A percentile compares a stretch with the other conserved stretches of the same genome.
These are phyloP conservation scores for Fomitopsis schrenkii DNA, from an alignment of 1,284 basidiomycete genomes.

Conservation along the genomic window DNA sequence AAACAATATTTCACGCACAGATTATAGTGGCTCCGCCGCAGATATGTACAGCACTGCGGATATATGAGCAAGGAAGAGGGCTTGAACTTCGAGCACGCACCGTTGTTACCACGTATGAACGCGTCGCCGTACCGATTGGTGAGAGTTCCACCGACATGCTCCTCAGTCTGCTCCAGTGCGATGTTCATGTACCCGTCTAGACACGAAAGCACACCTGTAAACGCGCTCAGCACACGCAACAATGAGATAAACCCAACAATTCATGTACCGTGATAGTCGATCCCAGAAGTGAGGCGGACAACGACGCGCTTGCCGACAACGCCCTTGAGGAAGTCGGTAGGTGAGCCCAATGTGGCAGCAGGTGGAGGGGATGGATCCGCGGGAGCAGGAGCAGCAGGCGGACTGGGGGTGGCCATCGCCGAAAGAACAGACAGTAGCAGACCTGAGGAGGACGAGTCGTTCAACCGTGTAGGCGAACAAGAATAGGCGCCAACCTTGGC, in stretches of 20 bases:
- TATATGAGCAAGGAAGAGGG: neutral
- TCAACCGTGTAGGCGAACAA: too few species aligned
- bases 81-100: constrained; percentile 41
- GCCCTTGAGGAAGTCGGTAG: constrained; percentile 87
- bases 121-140: constrained; percentile 93
- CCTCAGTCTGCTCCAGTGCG: constrained; percentile 94
- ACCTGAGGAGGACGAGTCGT: too few species aligned
- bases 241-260: neutral
- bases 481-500: too few species aligned
- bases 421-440: neutral
- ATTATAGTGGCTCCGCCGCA: constrained; percentile 26
- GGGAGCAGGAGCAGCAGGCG: constrained; percentile 21
- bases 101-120: constrained; percentile 96
- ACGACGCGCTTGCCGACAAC: constrained; percentile 96
- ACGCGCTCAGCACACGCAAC: neutral
- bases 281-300: constrained; percentile 91
- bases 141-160: constrained; percentile 83
- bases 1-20: too few species aligned
- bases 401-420: constrained; percentile 21
- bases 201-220: constrained; percentile 86
- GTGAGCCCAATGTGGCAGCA: constrained; percentile 59
- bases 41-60: constrained; percentile 31
- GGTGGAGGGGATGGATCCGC: constrained; percentile 7
- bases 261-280: constrained; percentile 87
- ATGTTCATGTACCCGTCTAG: constrained; percentile 99